phyloP scores from a whole-genome alignment of 23 red algal species.

The Cyanidiococcus yangmingshanensis region DNA sequence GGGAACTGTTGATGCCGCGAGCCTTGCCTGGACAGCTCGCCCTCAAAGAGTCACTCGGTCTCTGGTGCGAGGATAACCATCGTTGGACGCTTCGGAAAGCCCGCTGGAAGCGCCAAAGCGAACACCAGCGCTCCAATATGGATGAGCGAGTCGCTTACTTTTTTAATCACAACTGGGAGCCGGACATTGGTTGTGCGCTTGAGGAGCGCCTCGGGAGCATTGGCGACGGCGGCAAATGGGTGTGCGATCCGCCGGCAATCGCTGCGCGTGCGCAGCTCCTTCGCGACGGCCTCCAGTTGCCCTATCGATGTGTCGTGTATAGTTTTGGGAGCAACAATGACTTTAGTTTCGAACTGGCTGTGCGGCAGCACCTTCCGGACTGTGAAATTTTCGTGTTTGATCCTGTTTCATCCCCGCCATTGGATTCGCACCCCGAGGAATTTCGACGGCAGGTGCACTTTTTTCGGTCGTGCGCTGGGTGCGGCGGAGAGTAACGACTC shows the following conservation, averaged over 20 bases:
- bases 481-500: conserved; percentile 22
- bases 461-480: background rate
- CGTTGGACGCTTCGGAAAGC: background rate
- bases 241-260: conserved; percentile 7
- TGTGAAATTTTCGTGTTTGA: conserved; percentile 26
- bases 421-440: background rate
- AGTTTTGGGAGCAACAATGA: conserved; percentile 30
- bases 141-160: background rate
- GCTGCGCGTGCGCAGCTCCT: background rate
- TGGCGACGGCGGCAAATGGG: conserved; percentile 34
- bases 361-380: conserved; percentile 10
- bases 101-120: background rate
- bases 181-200: conserved; percentile 17
- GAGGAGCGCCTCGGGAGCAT: conserved; percentile 23
- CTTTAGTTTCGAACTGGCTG: conserved; percentile 17
- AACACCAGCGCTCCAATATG: background rate
- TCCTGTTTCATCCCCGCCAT: conserved; percentile 1
- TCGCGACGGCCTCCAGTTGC: background rate
- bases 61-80: background rate
- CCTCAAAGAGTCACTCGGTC: background rate
- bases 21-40: background rate
- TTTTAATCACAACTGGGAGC: conserved; percentile 19
- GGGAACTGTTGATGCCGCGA: background rate
- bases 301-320: conserved; percentile 21
- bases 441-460: background rate